Percentiles rank a stretch among this genome's conserved stretches.
Conservation (phyloP, 257 asterid species). For the Nicotiana undulata region DNA sequence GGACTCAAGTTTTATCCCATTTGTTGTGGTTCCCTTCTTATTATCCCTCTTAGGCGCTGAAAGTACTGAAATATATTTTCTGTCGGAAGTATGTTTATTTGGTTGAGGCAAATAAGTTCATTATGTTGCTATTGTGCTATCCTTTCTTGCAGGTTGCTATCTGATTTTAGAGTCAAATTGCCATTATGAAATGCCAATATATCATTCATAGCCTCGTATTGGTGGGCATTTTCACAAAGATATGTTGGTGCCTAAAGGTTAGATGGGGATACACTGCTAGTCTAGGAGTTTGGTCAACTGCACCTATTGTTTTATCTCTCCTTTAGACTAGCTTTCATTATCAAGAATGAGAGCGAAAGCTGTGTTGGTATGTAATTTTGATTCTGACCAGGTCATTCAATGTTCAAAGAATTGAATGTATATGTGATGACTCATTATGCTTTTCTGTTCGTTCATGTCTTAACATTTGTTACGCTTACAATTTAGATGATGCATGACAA, state of each 20-base stretch:
- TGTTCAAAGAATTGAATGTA: constrained; percentile 8
- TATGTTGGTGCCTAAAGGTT: constrained; percentile 15
- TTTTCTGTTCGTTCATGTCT: neutral
- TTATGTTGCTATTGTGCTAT: neutral
- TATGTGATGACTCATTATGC: neutral
- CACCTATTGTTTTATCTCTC: neutral
- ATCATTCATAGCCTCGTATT: constrained; percentile 16
- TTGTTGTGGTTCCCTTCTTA: neutral
- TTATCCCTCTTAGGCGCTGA: neutral
- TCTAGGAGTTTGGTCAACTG: constrained; percentile 12
- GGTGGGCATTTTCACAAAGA: constrained; percentile 14
- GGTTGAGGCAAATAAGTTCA: neutral
- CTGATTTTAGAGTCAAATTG: constrained; percentile 7
- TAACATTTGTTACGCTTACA: neutral
- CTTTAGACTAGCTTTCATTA: constrained; percentile 9
- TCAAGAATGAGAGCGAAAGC: constrained; percentile 15
- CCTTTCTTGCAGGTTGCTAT: constrained; percentile 24
- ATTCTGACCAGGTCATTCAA: constrained; percentile 4
- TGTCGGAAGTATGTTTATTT: neutral
- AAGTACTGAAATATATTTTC: neutral
- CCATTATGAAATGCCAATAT: constrained; percentile 10
- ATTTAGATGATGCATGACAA: neutral
- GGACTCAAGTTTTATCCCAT: neutral
- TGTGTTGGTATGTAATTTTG: constrained; percentile 25
- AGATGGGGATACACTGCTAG: constrained; percentile 5